These are phyloP conservation scores for Cystofilobasidium capitatum DNA, from an alignment of 768 basidiomycete species.

Conservation along the genomic window DNA sequence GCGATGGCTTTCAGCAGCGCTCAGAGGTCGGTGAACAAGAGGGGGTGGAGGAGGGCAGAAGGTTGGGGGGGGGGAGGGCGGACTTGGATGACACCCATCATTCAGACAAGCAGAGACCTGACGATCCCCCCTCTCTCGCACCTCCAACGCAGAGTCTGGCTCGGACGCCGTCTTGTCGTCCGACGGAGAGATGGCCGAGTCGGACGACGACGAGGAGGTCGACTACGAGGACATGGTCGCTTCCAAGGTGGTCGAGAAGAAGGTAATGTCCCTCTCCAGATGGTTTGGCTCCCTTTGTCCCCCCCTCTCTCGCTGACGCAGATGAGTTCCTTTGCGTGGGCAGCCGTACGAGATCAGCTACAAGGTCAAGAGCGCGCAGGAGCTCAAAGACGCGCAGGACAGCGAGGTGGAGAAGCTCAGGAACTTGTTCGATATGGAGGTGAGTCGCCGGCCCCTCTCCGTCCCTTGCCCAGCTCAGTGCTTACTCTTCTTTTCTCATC, in stretches of 20 bases:
- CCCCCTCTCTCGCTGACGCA: not conserved
- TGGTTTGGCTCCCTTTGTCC: not conserved
- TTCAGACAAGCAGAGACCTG: not conserved
- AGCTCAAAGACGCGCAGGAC: constrained; percentile 69
- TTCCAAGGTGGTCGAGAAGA: constrained; percentile 24
- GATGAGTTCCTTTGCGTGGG: not conserved
- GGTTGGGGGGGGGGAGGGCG: too few relatives aligned
- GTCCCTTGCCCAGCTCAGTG: not conserved
- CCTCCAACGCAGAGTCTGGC: constrained; percentile 22
- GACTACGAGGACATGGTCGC: constrained; percentile 23
- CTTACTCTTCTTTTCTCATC: not conserved
- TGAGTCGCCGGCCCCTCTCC: constrained; percentile 44
- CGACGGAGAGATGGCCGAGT: constrained; percentile 19
- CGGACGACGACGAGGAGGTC: constrained; percentile 21
- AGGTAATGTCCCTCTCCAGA: not conserved
- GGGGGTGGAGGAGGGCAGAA: not conserved
- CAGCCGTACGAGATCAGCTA: constrained; percentile 78
- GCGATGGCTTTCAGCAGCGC: too few relatives aligned
- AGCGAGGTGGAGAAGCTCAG: constrained; percentile 75
- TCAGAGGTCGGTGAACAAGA: not conserved
- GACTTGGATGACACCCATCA: too few relatives aligned
- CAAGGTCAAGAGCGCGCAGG: constrained; percentile 58
- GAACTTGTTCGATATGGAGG: constrained; percentile 79
- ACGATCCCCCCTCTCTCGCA: not conserved
- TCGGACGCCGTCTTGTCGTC: constrained; percentile 17